Percentiles rank a stretch among this genome's conserved stretches.
Conservation (phyloP, 805 yeast species). For the Lachancea cidri region DNA sequence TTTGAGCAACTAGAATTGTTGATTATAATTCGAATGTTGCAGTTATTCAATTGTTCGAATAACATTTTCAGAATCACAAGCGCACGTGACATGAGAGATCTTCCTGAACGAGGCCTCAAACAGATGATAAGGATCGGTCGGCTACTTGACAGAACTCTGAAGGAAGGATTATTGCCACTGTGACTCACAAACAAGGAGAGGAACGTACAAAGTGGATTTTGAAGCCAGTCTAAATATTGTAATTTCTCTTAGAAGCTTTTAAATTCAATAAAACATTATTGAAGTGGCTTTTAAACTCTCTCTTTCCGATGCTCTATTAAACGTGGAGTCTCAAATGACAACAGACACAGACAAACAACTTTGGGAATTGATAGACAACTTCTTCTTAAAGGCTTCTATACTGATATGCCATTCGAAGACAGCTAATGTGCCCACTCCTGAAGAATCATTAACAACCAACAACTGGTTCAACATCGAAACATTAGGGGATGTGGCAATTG, state of each 20-base stretch:
- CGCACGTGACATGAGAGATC: neutral
- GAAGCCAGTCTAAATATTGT: neutral
- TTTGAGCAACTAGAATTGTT: too few species aligned
- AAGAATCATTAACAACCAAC: constrained; percentile 16
- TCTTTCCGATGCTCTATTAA: neutral
- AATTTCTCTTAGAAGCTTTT: neutral
- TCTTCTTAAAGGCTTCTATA: constrained; percentile 59
- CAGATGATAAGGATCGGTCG: neutral
- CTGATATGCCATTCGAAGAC: constrained; percentile 47
- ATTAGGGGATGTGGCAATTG: constrained; percentile 6
- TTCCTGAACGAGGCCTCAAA: neutral
- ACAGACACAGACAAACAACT: constrained; percentile 17
- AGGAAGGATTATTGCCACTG: neutral
- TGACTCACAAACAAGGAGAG: neutral
- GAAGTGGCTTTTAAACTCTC: neutral
- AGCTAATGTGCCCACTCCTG: constrained; percentile 19
- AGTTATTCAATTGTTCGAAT: too few species aligned
- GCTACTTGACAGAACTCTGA: too few species aligned
- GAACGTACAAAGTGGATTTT: neutral
- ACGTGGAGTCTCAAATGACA: constrained; percentile 1
- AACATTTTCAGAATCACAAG: too few species aligned
- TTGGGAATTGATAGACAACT: constrained; percentile 47
- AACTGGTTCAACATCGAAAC: constrained; percentile 14
- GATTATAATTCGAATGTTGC: too few species aligned
- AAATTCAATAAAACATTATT: neutral